Percentiles rank a stretch among this genome's conserved stretches.
phyloP scores from a whole-genome alignment of 164 flowering plant species.

The Macadamia integrifolia region DNA sequence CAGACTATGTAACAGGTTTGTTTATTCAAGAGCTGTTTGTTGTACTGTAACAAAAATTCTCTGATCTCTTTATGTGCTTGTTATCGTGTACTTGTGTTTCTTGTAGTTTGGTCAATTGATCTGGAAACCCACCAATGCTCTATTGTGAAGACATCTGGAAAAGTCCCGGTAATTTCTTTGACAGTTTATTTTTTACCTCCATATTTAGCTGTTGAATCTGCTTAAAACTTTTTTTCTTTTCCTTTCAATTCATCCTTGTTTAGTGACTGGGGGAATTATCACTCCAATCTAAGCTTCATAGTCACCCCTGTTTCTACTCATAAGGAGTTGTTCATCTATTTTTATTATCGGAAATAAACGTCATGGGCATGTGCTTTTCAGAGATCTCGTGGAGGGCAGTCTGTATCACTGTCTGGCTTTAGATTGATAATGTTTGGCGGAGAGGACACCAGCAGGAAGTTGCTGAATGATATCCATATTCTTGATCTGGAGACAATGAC shows the following conservation, averaged over 20 bases:
- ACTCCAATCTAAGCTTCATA: not conserved
- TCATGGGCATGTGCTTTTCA: slow-evolving; percentile 23
- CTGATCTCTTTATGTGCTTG: slow-evolving; percentile 9
- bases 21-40: slow-evolving; percentile 7
- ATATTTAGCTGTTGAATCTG: not conserved
- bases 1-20: slow-evolving; percentile 52
- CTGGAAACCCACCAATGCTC: slow-evolving; percentile 50
- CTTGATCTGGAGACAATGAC: slow-evolving; percentile 82
- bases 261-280: not conserved
- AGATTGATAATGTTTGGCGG: slow-evolving; percentile 88
- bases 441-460: slow-evolving; percentile 52
- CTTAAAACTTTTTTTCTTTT: not conserved
- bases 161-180: slow-evolving; percentile 61
- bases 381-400: slow-evolving; percentile 90
- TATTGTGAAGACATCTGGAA: slow-evolving; percentile 62
- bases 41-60: not conserved
- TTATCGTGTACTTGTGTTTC: slow-evolving; percentile 11
- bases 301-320: not conserved
- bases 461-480: slow-evolving; percentile 70
- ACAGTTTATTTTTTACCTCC: not conserved
- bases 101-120: slow-evolving; percentile 68
- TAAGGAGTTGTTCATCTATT: slow-evolving; percentile 1
- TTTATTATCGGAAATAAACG: not conserved
- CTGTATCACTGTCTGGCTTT: slow-evolving; percentile 68
- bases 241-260: not conserved